Percentiles rank a stretch among this genome's conserved stretches.
Evolutionary conservation across 805 yeast genomes (phyloP).

Genomic region (Candida tibetensis): DNA sequence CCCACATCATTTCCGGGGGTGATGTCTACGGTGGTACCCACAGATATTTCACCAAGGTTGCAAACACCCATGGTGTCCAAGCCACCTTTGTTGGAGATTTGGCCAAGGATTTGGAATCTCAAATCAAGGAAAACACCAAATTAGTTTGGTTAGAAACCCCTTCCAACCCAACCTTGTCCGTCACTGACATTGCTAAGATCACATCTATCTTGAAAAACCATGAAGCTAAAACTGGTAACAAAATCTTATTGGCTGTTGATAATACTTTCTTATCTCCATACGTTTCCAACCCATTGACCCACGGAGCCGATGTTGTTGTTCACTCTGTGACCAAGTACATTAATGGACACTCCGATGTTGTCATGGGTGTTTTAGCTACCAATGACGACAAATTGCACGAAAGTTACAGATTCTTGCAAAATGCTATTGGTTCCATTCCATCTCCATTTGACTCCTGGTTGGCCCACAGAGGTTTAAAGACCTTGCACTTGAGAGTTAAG

Average conservation of each 20-base stretch:
- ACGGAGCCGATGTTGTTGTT: slow-evolving; percentile 84
- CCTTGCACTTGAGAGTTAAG: slow-evolving; percentile 74
- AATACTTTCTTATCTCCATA: slow-evolving; percentile 88
- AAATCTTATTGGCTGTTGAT: slow-evolving; percentile 70
- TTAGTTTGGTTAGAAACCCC: slow-evolving; percentile 89
- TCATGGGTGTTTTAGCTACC: slow-evolving; percentile 78
- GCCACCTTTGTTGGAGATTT: slow-evolving; percentile 67
- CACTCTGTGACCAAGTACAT: slow-evolving; percentile 90
- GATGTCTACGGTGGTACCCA: slow-evolving; percentile 93
- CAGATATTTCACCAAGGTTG: slow-evolving; percentile 85
- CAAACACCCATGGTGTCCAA: slow-evolving; percentile 71
- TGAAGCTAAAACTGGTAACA: slow-evolving; percentile 45
- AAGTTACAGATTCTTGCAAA: slow-evolving; percentile 72
- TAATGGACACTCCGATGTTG: slow-evolving; percentile 91
- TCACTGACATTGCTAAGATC: slow-evolving; percentile 71
- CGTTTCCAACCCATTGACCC: slow-evolving; percentile 75
- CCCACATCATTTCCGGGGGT: slow-evolving; percentile 75
- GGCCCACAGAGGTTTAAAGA: slow-evolving; percentile 88
- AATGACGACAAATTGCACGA: slow-evolving; percentile 60
- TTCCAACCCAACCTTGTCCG: slow-evolving; percentile 79
- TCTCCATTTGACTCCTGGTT: slow-evolving; percentile 91
- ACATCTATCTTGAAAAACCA: slow-evolving; percentile 49
- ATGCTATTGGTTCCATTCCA: slow-evolving; percentile 86
- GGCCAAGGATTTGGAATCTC: slow-evolving; percentile 52
- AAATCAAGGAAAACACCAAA: slow-evolving; percentile 60